Percentiles rank a stretch among this genome's conserved stretches.
Evolutionary conservation across 306 rosid genomes (phyloP).

Genomic region (Alnus glutinosa): DNA sequence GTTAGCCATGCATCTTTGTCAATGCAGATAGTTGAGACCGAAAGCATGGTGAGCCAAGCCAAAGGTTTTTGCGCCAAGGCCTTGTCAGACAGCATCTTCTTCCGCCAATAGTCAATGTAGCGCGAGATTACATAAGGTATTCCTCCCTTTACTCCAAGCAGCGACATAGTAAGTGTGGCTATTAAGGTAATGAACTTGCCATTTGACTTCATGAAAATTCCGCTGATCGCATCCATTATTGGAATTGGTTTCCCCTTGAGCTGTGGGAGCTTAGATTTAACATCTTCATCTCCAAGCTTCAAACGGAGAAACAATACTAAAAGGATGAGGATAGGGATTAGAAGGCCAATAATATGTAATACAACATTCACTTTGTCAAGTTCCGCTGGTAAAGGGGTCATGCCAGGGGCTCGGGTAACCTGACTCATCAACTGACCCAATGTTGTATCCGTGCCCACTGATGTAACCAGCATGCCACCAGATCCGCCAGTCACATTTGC

Average conservation of each 20-base stretch:
- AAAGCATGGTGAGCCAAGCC: conserved; percentile 19
- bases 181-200: neutral
- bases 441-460: conserved; percentile 17
- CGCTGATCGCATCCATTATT: neutral
- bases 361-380: neutral
- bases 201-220: conserved; percentile 8
- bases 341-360: conserved; percentile 6
- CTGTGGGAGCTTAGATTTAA: conserved; percentile 4
- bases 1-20: conserved; percentile 1
- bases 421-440: conserved; percentile 8
- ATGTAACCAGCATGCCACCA: conserved; percentile 28
- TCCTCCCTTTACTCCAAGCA: conserved; percentile 27
- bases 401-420: neutral
- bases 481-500: conserved; percentile 23
- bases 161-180: conserved; percentile 2
- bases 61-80: conserved; percentile 1
- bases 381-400: conserved; percentile 4
- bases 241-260: conserved; percentile 5
- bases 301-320: conserved; percentile 19
- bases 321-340: conserved; percentile 8
- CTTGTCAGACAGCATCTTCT: neutral
- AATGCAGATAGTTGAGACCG: conserved; percentile 6
- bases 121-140: conserved; percentile 5
- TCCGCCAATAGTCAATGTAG: conserved; percentile 10
- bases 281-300: neutral